phyloP scores from a whole-genome alignment of 768 basidiomycete species.

The Termitomyces sp. region DNA sequence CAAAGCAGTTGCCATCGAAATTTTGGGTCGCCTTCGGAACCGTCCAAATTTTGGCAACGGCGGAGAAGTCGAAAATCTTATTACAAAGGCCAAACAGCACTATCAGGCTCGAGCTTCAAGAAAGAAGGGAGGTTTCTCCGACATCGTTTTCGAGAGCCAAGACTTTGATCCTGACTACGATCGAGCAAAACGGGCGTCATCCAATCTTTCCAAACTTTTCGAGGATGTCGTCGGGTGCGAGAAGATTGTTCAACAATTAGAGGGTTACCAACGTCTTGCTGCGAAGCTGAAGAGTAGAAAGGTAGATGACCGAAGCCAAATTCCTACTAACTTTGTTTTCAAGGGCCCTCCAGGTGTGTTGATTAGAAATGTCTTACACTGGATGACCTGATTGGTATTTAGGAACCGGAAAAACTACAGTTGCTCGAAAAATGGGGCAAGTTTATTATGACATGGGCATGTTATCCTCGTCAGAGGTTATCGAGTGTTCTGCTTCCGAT shows the following conservation, averaged over 20 bases:
- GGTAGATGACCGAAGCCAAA: not conserved
- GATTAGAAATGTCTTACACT: not conserved
- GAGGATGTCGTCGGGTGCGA: not conserved
- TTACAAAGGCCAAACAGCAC: not conserved
- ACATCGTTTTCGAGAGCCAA: slow-evolving; percentile 49
- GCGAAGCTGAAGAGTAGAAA: not conserved
- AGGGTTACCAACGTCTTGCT: not conserved
- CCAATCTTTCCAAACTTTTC: slow-evolving; percentile 39
- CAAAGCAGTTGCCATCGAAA: not conserved
- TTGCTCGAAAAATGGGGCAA: slow-evolving; percentile 58
- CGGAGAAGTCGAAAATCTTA: not conserved
- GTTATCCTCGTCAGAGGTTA: slow-evolving; percentile 41
- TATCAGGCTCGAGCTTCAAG: slow-evolving; percentile 5
- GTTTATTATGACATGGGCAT: slow-evolving; percentile 66
- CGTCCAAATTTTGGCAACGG: not conserved
- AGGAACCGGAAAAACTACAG: slow-evolving; percentile 67
- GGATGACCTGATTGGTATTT: slow-evolving; percentile 39
- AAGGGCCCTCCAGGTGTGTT: not conserved
- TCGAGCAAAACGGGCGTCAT: slow-evolving; percentile 41
- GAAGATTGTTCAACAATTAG: not conserved
- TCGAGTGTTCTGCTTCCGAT: slow-evolving; percentile 69
- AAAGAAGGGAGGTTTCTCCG: slow-evolving; percentile 13
- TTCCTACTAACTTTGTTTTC: not conserved
- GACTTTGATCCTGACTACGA: slow-evolving; percentile 68
- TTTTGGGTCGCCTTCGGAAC: not conserved